Percentiles rank a stretch among this genome's conserved stretches.
Evolutionary conservation across 495 filamentous ascomycete genomes (phyloP).

Genomic region (Neurospora africana): DNA sequence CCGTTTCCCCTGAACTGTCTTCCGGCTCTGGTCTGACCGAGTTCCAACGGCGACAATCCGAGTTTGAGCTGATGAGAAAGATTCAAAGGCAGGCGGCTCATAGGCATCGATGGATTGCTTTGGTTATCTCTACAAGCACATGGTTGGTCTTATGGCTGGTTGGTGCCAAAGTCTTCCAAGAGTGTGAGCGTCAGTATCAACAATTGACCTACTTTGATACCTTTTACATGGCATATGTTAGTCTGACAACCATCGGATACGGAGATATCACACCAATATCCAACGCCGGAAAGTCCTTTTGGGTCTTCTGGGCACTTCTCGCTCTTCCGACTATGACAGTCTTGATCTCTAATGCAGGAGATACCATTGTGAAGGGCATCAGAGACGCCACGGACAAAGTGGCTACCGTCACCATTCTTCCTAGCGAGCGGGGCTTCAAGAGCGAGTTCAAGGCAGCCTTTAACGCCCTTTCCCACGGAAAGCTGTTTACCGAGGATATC

Average conservation of each 20-base stretch:
- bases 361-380: conserved; percentile 63
- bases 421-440: conserved; percentile 48
- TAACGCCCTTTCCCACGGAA: conserved; percentile 26
- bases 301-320: conserved; percentile 82
- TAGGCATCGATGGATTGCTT: conserved; percentile 57
- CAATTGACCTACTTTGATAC: conserved; percentile 71
- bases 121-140: conserved; percentile 49
- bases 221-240: conserved; percentile 72
- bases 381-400: conserved; percentile 58
- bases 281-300: conserved; percentile 67
- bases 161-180: conserved; percentile 62
- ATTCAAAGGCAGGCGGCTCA: conserved; percentile 56
- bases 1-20: not conserved
- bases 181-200: conserved; percentile 31
- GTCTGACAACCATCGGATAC: conserved; percentile 77
- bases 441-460: conserved; percentile 28
- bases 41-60: conserved; percentile 53
- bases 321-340: conserved; percentile 76
- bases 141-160: conserved; percentile 71
- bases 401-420: conserved; percentile 65
- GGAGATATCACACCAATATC: conserved; percentile 63
- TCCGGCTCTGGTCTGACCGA: conserved; percentile 28
- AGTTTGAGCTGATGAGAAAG: conserved; percentile 76
- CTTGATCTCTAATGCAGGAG: conserved; percentile 73
- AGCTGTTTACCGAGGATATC: conserved; percentile 21